Conservation (phyloP, 345 rosid species). For the Passiflora organensis region DNA sequence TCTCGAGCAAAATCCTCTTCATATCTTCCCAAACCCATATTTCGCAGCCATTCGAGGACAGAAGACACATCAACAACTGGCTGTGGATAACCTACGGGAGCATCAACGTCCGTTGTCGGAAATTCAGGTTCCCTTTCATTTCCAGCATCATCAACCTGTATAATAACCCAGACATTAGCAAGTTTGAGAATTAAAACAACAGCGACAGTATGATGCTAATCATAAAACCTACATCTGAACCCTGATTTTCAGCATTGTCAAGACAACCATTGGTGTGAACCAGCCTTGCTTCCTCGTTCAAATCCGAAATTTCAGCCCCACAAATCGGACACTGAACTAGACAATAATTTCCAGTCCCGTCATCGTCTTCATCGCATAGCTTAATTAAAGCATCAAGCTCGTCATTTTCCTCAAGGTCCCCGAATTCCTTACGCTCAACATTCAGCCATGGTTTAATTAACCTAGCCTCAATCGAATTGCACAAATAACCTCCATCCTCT, state of each 20-base stretch:
- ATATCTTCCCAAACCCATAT: constrained; percentile 59
- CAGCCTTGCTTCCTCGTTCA: constrained; percentile 57
- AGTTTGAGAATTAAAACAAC: background rate
- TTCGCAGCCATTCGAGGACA: constrained; percentile 56
- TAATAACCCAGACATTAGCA: background rate
- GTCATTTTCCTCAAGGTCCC: constrained; percentile 33
- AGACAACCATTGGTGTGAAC: constrained; percentile 78
- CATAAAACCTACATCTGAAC: constrained; percentile 38
- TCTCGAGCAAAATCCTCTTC: constrained; percentile 63
- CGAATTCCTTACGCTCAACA: constrained; percentile 10
- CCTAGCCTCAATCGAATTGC: constrained; percentile 66
- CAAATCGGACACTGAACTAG: constrained; percentile 68
- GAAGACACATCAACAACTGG: constrained; percentile 50
- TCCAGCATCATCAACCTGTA: constrained; percentile 34
- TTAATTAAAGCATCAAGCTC: constrained; percentile 55
- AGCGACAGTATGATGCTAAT: background rate
- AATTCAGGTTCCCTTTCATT: constrained; percentile 17
- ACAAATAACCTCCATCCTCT: constrained; percentile 35
- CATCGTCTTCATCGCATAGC: constrained; percentile 41
- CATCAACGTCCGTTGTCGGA: constrained; percentile 28
- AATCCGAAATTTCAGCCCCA: constrained; percentile 55
- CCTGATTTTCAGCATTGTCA: constrained; percentile 40
- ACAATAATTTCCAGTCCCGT: constrained; percentile 6
- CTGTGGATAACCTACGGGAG: constrained; percentile 31
- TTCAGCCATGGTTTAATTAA: constrained; percentile 24